A percentile compares a stretch with the other conserved stretches of the same genome.
Conservation (phyloP, 2,329 filamentous ascomycete species). For the Cryoendolithus antarcticus region DNA sequence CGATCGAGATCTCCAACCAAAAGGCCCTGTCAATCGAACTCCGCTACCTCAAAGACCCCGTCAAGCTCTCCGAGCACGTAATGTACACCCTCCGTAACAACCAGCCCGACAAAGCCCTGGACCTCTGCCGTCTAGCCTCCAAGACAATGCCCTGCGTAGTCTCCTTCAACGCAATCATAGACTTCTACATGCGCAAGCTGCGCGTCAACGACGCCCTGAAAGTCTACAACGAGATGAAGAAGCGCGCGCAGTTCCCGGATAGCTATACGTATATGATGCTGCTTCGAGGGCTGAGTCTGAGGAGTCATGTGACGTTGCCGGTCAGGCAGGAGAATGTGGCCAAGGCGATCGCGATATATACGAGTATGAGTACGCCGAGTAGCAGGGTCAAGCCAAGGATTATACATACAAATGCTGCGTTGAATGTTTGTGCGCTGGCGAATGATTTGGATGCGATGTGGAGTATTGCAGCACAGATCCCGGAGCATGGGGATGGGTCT, state of each 20-base stretch:
- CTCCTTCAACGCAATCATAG: constrained; percentile 79
- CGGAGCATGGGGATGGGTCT: constrained; percentile 47
- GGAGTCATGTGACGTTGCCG: constrained; percentile 22
- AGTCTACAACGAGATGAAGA: constrained; percentile 99
- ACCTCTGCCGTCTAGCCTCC: constrained; percentile 58
- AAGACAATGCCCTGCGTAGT: constrained; percentile 53
- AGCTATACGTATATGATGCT: constrained; percentile 74
- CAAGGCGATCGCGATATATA: constrained; percentile 64
- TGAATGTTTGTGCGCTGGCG: constrained; percentile 66
- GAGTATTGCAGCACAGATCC: constrained; percentile 59
- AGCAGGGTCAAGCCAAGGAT: constrained; percentile 57
- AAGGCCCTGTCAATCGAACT: constrained; percentile 43
- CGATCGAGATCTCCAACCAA: constrained; percentile 8
- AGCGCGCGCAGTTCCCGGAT: constrained; percentile 69
- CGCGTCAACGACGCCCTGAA: constrained; percentile 56
- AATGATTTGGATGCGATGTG: constrained; percentile 71
- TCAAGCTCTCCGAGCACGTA: constrained; percentile 60
- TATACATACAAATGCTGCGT: constrained; percentile 78
- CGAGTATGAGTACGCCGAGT: constrained; percentile 54
- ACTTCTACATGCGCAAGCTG: constrained; percentile 52
- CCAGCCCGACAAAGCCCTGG: constrained; percentile 53
- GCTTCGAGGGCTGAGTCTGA: constrained; percentile 55
- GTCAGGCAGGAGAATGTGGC: constrained; percentile 46
- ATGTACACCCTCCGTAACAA: constrained; percentile 45
- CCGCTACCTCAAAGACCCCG: constrained; percentile 54